These are phyloP conservation scores for Triticum monococcum DNA, from an alignment of 176 grass and related monocot species.

Conservation along the genomic window DNA sequence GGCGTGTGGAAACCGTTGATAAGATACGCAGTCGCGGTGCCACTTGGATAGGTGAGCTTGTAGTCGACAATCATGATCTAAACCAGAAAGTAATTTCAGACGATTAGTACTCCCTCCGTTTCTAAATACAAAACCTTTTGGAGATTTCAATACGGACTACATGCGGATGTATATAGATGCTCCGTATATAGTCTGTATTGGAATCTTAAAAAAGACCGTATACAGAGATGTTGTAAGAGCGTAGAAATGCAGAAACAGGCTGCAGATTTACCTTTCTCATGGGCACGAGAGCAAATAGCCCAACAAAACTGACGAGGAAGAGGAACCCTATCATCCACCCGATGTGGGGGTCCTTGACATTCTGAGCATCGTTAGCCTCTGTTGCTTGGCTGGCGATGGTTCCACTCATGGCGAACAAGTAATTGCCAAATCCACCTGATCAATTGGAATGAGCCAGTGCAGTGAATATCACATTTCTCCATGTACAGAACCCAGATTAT, in stretches of 20 bases:
- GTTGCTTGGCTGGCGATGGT: constrained; percentile 48
- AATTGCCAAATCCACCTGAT: constrained; percentile 67
- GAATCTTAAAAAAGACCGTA: background rate
- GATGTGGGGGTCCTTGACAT: constrained; percentile 58
- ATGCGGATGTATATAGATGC: no score
- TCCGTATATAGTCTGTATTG: no score
- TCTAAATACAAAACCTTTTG: no score
- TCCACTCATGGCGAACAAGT: constrained; percentile 71
- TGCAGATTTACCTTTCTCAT: constrained; percentile 58
- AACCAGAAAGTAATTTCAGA: background rate
- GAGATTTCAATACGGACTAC: no score
- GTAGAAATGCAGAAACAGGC: background rate
- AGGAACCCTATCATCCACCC: constrained; percentile 80
- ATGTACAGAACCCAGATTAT: background rate
- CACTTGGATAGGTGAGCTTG: constrained; percentile 68
- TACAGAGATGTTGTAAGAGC: background rate
- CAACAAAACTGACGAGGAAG: constrained; percentile 64
- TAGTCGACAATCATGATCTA: constrained; percentile 88
- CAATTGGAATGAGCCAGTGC: constrained; percentile 22
- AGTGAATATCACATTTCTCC: background rate
- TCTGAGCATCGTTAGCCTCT: constrained; percentile 46
- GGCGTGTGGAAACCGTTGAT: constrained; percentile 71
- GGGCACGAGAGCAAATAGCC: constrained; percentile 73
- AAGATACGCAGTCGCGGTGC: constrained; percentile 57
- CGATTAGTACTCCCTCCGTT: background rate